Evolutionary conservation across 495 filamentous ascomycete species (phyloP).

Genomic region (Friedmanniomyces endolithicus): DNA sequence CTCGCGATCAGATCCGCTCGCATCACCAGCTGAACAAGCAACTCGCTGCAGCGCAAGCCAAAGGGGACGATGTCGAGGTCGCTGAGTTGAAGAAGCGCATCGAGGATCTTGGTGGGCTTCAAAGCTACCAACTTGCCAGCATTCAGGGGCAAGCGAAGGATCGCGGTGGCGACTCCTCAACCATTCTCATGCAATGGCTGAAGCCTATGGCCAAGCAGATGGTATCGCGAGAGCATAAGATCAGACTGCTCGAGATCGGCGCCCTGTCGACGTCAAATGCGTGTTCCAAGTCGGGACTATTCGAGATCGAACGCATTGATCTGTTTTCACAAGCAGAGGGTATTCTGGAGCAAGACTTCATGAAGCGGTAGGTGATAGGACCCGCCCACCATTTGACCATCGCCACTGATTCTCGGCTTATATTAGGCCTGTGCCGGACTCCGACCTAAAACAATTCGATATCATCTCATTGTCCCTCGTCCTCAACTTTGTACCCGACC

Average conservation of each 20-base stretch:
- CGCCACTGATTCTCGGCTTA: neutral
- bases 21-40: conserved; percentile 78
- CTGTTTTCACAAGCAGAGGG: conserved; percentile 69
- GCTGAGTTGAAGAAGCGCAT: conserved; percentile 48
- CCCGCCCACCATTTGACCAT: neutral
- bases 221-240: conserved; percentile 20
- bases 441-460: conserved; percentile 58
- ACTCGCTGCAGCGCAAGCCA: conserved; percentile 50
- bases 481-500: conserved; percentile 80
- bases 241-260: conserved; percentile 76
- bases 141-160: conserved; percentile 70
- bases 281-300: conserved; percentile 55
- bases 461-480: conserved; percentile 89
- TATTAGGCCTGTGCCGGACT: conserved; percentile 45
- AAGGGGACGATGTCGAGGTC: conserved; percentile 47
- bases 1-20: conserved; percentile 65
- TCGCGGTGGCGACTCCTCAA: conserved; percentile 84
- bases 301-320: conserved; percentile 78
- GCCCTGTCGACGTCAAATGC: conserved; percentile 75
- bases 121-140: conserved; percentile 80
- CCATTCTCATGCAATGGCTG: conserved; percentile 78
- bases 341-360: conserved; percentile 86
- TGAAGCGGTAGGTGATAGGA: conserved; percentile 45
- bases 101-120: conserved; percentile 59
- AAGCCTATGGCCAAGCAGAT: conserved; percentile 30